Conservation (phyloP, 1,284 basidiomycete genomes). For the Sanguinoderma infundibulare region DNA sequence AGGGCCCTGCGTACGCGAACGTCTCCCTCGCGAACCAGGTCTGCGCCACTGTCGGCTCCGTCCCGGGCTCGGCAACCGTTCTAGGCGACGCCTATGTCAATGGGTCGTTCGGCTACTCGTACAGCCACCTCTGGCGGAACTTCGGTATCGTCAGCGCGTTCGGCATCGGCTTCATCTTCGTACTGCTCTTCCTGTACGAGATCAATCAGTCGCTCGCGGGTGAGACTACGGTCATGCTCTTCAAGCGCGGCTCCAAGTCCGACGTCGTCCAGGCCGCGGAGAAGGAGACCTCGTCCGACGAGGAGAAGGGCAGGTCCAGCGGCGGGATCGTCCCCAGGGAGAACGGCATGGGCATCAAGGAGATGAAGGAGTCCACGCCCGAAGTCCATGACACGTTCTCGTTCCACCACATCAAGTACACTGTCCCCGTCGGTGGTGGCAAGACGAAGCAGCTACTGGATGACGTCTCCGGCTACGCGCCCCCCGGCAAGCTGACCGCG, state of each 20-base stretch:
- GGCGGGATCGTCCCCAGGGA: slow-evolving; percentile 5
- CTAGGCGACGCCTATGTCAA: slow-evolving; percentile 57
- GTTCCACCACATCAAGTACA: slow-evolving; percentile 67
- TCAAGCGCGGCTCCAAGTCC: slow-evolving; percentile 45
- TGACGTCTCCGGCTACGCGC: slow-evolving; percentile 84
- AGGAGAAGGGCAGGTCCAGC: slow-evolving; percentile 30
- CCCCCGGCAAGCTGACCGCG: slow-evolving; percentile 79
- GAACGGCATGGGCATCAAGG: slow-evolving; percentile 15
- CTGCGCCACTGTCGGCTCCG: slow-evolving; percentile 61
- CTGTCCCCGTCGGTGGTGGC: slow-evolving; percentile 61
- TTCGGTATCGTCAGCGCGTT: slow-evolving; percentile 61
- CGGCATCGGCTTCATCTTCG: slow-evolving; percentile 48
- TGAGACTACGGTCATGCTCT: slow-evolving; percentile 41
- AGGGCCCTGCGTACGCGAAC: slow-evolving; percentile 56
- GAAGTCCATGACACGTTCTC: slow-evolving; percentile 56
- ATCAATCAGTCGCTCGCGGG: slow-evolving; percentile 41
- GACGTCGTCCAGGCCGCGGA: slow-evolving; percentile 13
- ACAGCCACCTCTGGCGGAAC: slow-evolving; percentile 71
- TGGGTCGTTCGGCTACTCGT: slow-evolving; percentile 65
- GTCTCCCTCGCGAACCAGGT: slow-evolving; percentile 59
- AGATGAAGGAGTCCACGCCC: slow-evolving; percentile 28
- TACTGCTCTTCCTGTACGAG: slow-evolving; percentile 61
- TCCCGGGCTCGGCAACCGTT: slow-evolving; percentile 50
- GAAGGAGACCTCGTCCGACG: slow-evolving; percentile 33
- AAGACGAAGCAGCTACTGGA: slow-evolving; percentile 67